Evolutionary conservation across 2,329 filamentous ascomycete genomes (phyloP).

Genomic region (Colletotrichum salicis): DNA sequence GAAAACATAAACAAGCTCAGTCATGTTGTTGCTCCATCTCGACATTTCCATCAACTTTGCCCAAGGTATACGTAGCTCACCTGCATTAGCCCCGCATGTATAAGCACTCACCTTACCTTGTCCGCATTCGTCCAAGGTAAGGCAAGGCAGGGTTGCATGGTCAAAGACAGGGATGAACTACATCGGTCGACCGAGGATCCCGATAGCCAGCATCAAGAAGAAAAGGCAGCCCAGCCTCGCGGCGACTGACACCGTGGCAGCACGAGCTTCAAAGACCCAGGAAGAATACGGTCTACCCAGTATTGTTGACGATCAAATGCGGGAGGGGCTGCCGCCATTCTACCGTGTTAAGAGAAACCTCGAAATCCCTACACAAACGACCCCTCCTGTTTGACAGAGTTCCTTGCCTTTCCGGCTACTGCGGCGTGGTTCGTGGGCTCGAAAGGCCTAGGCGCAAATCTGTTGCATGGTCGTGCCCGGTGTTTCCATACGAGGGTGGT

Average conservation of each 20-base stretch:
- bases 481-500: conserved; percentile 21
- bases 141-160: background rate
- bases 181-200: conserved; percentile 30
- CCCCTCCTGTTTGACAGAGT: background rate
- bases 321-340: background rate
- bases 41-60: conserved; percentile 3
- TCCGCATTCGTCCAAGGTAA: conserved; percentile 2
- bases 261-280: background rate
- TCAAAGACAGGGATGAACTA: conserved; percentile 14
- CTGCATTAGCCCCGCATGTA: background rate
- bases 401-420: background rate
- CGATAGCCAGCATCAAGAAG: conserved; percentile 6
- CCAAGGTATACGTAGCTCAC: background rate
- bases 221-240: background rate
- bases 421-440: conserved; percentile 11
- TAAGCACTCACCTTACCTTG: conserved; percentile 5
- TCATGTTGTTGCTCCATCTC: background rate
- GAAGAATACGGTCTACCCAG: background rate
- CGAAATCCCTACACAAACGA: background rate
- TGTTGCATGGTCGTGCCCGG: conserved; percentile 31
- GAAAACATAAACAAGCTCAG: conserved; percentile 9
- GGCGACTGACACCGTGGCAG: background rate
- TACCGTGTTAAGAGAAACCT: background rate
- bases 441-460: conserved; percentile 20
- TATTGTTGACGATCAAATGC: background rate